These are phyloP conservation scores for Saksenaea vasiformis DNA, from an alignment of 371 early-diverging fungal species.

Conservation along the genomic window DNA sequence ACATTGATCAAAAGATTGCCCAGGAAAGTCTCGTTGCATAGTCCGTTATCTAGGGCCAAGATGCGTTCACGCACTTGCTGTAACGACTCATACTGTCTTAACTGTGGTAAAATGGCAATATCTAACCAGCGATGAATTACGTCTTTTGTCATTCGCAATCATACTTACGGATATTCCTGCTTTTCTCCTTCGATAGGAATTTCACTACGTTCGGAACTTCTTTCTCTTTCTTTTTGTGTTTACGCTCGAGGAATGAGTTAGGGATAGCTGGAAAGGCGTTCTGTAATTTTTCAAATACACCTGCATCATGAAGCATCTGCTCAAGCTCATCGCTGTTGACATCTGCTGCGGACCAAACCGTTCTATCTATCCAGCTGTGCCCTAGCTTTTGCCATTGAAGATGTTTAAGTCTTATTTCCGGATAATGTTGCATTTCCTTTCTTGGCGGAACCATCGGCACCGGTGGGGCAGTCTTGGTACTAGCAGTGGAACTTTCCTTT, in stretches of 20 bases:
- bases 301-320: not conserved
- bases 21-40: constrained; percentile 51
- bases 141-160: not conserved
- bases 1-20: constrained; percentile 41
- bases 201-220: not conserved
- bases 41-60: constrained; percentile 36
- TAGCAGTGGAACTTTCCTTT: not conserved
- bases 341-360: not conserved
- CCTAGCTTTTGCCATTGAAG: not conserved
- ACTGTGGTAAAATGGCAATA: constrained; percentile 40
- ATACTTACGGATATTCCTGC: not conserved
- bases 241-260: not conserved
- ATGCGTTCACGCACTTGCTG: constrained; percentile 41
- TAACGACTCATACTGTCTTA: constrained; percentile 27
- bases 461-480: not conserved
- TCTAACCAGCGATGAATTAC: constrained; percentile 16
- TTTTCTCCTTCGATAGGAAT: not conserved
- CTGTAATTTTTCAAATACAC: not conserved
- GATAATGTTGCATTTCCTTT: not conserved
- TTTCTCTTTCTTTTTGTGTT: not conserved
- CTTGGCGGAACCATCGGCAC: not conserved
- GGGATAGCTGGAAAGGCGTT: not conserved
- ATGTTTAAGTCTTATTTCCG: not conserved
- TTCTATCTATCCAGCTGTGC: not conserved
- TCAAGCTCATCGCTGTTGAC: not conserved